These are phyloP conservation scores for Nitzschia sp. DNA, from an alignment of 108 stramenopile species.

Conservation along the genomic window DNA sequence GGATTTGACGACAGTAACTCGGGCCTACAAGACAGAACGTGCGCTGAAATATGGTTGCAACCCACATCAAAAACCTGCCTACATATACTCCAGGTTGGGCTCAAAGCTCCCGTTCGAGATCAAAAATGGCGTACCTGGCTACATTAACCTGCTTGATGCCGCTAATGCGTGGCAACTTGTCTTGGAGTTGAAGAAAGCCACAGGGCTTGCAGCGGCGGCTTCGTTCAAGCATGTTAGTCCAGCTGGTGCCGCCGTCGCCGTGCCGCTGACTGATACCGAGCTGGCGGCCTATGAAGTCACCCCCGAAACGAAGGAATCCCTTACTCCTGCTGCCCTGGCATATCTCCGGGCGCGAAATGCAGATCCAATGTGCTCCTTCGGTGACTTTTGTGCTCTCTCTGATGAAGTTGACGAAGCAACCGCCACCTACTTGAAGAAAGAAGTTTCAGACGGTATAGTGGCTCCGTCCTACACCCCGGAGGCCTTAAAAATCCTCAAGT, in stretches of 20 bases:
- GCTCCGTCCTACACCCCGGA: conserved; percentile 98
- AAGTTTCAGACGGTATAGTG: conserved; percentile 98
- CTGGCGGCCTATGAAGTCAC: conserved; percentile 88
- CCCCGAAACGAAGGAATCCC: conserved; percentile 56
- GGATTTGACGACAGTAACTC: conserved; percentile 61
- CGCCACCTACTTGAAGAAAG: conserved; percentile 92
- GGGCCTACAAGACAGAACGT: conserved; percentile 89
- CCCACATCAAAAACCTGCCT: conserved; percentile 96
- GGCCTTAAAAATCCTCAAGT: conserved; percentile 92
- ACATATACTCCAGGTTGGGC: conserved; percentile 80
- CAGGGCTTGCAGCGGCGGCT: conserved; percentile 93
- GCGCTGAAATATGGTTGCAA: conserved; percentile 97
- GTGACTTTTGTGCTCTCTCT: conserved; percentile 96
- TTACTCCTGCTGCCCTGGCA: conserved; percentile 93
- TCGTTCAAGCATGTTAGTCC: conserved; percentile 99
- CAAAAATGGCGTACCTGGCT: conserved; percentile 93
- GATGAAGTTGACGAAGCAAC: conserved; percentile 97
- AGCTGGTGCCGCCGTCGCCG: conserved; percentile 96
- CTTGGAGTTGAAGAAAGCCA: conserved; percentile 87
- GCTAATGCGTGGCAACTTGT: conserved; percentile 98
- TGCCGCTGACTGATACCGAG: conserved; percentile 89
- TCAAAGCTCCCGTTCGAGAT: conserved; percentile 86
- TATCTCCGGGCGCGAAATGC: conserved; percentile 98
- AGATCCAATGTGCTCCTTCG: conserved; percentile 99
- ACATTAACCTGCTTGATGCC: conserved; percentile 98